A percentile compares a stretch with the other conserved stretches of the same genome.
Conservation (phyloP, 2,329 filamentous ascomycete species). For the Xylariaceae sp. region DNA sequence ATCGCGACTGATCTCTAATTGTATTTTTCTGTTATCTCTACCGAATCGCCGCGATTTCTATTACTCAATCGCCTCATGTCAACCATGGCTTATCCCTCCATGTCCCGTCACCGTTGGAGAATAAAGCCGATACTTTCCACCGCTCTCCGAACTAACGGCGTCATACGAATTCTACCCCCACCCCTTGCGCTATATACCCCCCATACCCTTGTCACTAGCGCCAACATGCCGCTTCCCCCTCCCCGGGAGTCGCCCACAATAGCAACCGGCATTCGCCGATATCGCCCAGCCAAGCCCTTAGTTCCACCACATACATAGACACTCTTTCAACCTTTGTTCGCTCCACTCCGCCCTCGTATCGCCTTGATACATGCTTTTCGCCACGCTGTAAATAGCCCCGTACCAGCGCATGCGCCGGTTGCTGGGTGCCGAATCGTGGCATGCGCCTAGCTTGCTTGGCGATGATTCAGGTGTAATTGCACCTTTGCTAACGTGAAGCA, state of each 20-base stretch:
- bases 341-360: background rate
- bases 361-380: background rate
- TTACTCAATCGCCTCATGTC: constrained; percentile 27
- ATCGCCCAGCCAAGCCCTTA: background rate
- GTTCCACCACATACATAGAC: background rate
- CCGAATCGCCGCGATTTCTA: constrained; percentile 25
- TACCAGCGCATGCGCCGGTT: background rate
- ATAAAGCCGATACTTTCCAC: constrained; percentile 6
- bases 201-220: background rate
- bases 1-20: constrained; percentile 11
- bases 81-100: constrained; percentile 10
- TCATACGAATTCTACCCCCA: constrained; percentile 1
- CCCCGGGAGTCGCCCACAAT: background rate
- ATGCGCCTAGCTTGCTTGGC: background rate
- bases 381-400: background rate
- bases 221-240: background rate
- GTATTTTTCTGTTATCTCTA: constrained; percentile 21
- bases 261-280: background rate
- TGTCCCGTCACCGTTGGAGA: constrained; percentile 1
- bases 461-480: constrained; percentile 8
- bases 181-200: background rate
- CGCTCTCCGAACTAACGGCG: background rate
- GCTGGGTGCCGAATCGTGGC: background rate
- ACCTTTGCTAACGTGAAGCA: constrained; percentile 13
- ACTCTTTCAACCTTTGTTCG: background rate